Conservation (phyloP, 306 rosid genomes). For the Prosopis cineraria region DNA sequence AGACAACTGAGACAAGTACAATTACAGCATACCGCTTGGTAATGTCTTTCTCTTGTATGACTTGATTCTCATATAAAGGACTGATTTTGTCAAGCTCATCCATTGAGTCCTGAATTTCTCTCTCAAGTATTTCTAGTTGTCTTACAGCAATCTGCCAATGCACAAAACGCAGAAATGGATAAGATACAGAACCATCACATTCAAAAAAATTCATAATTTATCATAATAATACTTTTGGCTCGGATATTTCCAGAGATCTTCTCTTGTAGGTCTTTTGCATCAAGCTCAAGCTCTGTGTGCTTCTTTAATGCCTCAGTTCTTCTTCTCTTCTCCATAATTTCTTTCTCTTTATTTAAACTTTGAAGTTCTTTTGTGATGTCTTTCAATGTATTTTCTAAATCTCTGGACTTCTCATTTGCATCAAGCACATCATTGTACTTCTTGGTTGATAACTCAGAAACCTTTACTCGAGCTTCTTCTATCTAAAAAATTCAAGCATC, state of each 20-base stretch:
- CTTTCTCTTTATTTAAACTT: slow-evolving; percentile 79
- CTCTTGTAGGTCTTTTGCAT: slow-evolving; percentile 85
- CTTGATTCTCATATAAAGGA: slow-evolving; percentile 75
- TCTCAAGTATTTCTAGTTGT: slow-evolving; percentile 65
- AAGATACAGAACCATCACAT: slow-evolving; percentile 31
- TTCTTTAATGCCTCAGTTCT: slow-evolving; percentile 74
- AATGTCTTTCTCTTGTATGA: slow-evolving; percentile 72
- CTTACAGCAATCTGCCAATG: slow-evolving; percentile 72
- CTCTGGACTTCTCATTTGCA: slow-evolving; percentile 88
- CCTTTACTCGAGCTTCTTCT: slow-evolving; percentile 76
- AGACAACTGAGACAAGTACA: slow-evolving; percentile 27
- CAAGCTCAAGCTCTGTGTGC: slow-evolving; percentile 91
- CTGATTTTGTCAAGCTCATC: slow-evolving; percentile 73
- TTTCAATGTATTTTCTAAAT: slow-evolving; percentile 78
- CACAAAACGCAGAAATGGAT: slow-evolving; percentile 32
- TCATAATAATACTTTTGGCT: slow-evolving; percentile 65
- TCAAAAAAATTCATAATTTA: slow-evolving; percentile 17
- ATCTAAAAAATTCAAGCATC: slow-evolving; percentile 56
- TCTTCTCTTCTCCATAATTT: slow-evolving; percentile 67
- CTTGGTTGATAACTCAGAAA: slow-evolving; percentile 80
- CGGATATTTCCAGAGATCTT: slow-evolving; percentile 64
- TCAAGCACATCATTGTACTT: slow-evolving; percentile 92
- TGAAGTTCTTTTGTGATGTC: slow-evolving; percentile 85
- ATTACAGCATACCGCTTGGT: slow-evolving; percentile 63
- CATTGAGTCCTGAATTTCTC: slow-evolving; percentile 75